Base-by-base conservation (phyloP, 805 yeast genomes). In the Pichia paraexigua region DNA sequence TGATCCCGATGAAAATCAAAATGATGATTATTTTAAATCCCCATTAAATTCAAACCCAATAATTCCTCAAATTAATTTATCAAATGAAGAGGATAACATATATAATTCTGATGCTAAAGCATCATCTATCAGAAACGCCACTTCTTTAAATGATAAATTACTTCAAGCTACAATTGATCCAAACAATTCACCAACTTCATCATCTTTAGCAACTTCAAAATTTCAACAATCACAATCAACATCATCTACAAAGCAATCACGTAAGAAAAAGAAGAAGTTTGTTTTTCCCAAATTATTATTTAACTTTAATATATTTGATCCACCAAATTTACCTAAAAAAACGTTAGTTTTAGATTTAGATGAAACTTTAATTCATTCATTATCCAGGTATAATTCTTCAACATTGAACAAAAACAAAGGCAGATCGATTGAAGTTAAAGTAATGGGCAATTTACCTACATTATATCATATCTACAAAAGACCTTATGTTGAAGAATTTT, bases 311-410 rank as follows among this genome's bases (percentile, higher is more conserved):
- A 56, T 68, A 17, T 54, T 57, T 35, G 52, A 58, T 32, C 72
- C 72, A 2, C 71, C 72, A 10, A 50, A 54, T 13, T 40, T 67
- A 42, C 63, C 50, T 0, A 45, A 30, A 17, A 90, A 89, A 62
- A 84, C 89, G 0, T 73, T 94, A 30, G 86, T 94, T 1, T 72
- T 94, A 24, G 99, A 94, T 64, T 76, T 94, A 30, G 99, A 92
- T 67, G 99, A 94, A 63, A 94, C 99, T 0, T 71, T 94, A 51
- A 90, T 94, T 51, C 99, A 94, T 65, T 90, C 98, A 1, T 74
- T 90, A 51, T 82, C 95, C 6, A 74, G 95, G 52, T 80, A 77
- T 27, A 74, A 78, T 43, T 66, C 71, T 1, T 66, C 71, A 4
- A 63, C 66, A 0, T 53, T 67, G 20, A 79, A 79, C 7, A 68